A percentile compares a stretch with the other conserved stretches of the same genome.
phyloP scores from a whole-genome alignment of 2,329 filamentous ascomycete genomes.

The Nannizziopsis arthrosporioides region DNA sequence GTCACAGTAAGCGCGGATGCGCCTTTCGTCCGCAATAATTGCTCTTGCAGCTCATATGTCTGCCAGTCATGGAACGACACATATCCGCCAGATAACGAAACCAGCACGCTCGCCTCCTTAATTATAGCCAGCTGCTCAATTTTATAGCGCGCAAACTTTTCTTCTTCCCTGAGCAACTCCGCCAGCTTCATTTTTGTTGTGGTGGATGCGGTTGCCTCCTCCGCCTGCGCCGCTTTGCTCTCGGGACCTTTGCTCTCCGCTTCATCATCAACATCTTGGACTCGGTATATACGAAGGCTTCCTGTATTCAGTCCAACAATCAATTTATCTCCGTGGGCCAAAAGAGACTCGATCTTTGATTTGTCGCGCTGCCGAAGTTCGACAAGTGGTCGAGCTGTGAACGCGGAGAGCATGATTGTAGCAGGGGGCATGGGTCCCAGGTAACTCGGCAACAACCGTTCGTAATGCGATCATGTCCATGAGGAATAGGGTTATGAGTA shows the following conservation, averaged over 20 bases:
- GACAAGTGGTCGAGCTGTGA: slow-evolving; percentile 89
- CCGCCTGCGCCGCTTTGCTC: slow-evolving; percentile 9
- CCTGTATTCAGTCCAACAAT: slow-evolving; percentile 88
- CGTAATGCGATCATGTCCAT: slow-evolving; percentile 12
- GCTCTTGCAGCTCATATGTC: slow-evolving; percentile 70
- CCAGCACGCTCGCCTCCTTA: slow-evolving; percentile 82
- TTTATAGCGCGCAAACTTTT: slow-evolving; percentile 81
- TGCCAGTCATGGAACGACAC: slow-evolving; percentile 83
- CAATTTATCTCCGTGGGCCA: slow-evolving; percentile 84
- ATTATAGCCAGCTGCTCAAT: slow-evolving; percentile 92
- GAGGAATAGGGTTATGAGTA: background rate
- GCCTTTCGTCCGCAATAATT: slow-evolving; percentile 70
- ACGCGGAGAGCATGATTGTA: slow-evolving; percentile 75
- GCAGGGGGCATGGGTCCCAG: slow-evolving; percentile 4
- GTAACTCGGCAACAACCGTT: slow-evolving; percentile 11
- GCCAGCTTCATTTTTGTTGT: slow-evolving; percentile 46
- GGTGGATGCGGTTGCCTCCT: slow-evolving; percentile 10
- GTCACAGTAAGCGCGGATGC: slow-evolving; percentile 85
- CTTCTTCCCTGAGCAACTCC: slow-evolving; percentile 79
- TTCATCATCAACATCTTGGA: slow-evolving; percentile 54
- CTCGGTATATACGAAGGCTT: slow-evolving; percentile 74
- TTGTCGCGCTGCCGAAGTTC: slow-evolving; percentile 94
- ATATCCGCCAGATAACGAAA: slow-evolving; percentile 82
- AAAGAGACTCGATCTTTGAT: slow-evolving; percentile 89
- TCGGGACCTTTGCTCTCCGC: slow-evolving; percentile 21